Percentiles rank a stretch among this genome's conserved stretches.
These are phyloP conservation scores for Pichia sp. DNA, from an alignment of 1,139 yeast genomes.

Conservation along the genomic window DNA sequence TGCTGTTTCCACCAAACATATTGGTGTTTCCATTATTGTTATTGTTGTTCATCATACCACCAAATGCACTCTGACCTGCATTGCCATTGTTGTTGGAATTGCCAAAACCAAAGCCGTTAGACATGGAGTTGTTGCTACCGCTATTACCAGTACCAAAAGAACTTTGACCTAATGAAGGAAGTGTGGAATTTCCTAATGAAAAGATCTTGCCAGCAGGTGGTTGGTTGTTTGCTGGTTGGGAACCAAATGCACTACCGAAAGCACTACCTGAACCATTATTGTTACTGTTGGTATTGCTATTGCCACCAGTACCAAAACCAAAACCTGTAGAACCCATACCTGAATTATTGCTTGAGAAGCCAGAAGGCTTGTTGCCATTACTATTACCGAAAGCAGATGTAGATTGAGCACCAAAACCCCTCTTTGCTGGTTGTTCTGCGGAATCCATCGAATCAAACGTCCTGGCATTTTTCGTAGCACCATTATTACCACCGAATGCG, in stretches of 20 bases:
- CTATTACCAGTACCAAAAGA: background rate
- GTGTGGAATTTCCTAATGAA: background rate
- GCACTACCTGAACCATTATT: background rate
- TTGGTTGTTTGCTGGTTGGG: background rate
- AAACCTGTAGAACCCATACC: background rate
- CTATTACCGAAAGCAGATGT: background rate
- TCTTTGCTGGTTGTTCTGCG: background rate
- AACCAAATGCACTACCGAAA: too few species aligned
- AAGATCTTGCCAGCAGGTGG: background rate
- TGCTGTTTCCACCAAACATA: slow-evolving; percentile 5
- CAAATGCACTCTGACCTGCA: background rate
- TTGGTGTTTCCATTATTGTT: background rate
- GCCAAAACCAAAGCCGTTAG: background rate
- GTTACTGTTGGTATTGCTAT: background rate
- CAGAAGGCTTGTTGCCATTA: background rate
- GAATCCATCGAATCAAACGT: background rate
- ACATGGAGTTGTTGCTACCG: background rate
- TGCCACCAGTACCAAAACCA: slow-evolving; percentile 1
- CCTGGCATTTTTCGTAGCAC: background rate
- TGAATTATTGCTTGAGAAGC: background rate
- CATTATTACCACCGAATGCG: background rate
- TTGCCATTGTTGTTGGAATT: background rate
- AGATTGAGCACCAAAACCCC: background rate
- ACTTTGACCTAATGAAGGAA: background rate
- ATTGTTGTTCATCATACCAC: background rate